Evolutionary conservation across 2,329 filamentous ascomycete species (phyloP).

Genomic region (Aspergillus costaricaensis): DNA sequence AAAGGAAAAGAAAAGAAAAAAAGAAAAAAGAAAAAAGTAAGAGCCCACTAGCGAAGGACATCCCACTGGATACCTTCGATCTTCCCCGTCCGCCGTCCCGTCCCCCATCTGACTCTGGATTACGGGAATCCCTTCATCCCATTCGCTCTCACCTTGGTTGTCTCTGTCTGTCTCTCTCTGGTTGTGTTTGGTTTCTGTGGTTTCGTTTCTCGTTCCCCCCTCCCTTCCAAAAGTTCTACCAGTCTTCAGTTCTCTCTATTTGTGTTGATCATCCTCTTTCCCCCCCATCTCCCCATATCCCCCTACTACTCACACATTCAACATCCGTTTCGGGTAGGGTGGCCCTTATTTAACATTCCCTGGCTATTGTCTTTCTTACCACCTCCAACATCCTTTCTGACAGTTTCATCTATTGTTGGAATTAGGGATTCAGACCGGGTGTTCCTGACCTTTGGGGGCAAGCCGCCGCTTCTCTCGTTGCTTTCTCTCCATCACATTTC

Average conservation of each 20-base stretch:
- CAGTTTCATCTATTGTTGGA: not conserved
- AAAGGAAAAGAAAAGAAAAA: not conserved
- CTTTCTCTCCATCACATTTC: conserved; percentile 11
- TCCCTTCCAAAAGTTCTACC: not conserved
- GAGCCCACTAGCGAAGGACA: conserved; percentile 14
- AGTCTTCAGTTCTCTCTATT: not conserved
- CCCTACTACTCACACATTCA: not conserved
- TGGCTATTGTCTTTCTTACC: not conserved
- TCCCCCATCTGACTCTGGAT: conserved; percentile 19
- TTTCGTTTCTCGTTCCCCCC: conserved; percentile 6
- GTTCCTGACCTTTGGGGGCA: not conserved
- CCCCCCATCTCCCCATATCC: too few species aligned
- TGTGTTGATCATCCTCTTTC: not conserved
- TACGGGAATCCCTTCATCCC: conserved; percentile 20
- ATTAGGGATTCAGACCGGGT: not conserved
- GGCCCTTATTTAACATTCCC: not conserved
- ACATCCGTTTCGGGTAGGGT: not conserved
- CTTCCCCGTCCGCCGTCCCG: conserved; percentile 21
- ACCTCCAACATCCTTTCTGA: not conserved
- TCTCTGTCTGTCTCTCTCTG: conserved; percentile 5
- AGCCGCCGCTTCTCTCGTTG: not conserved
- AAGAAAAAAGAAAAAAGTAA: conserved; percentile 8
- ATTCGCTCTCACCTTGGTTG: conserved; percentile 12
- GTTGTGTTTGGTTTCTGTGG: not conserved
- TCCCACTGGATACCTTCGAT: conserved; percentile 14